Percentiles rank a stretch among this genome's conserved stretches.
Evolutionary conservation across 2,329 filamentous ascomycete genomes (phyloP).

Genomic region (Cordyceps tenuipes): DNA sequence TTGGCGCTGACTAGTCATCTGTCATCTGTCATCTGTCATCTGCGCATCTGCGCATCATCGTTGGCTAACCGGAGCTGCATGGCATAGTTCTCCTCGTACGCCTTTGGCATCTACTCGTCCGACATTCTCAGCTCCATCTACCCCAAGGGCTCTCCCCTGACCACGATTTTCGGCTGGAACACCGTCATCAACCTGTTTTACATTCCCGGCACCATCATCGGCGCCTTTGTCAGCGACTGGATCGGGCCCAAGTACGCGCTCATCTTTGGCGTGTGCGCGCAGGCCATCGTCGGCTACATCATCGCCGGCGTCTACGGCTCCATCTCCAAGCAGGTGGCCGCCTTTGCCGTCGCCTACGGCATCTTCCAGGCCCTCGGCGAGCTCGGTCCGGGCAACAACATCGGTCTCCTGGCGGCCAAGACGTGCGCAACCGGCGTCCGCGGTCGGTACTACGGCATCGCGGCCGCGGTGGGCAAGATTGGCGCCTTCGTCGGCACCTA

Average conservation of each 20-base stretch:
- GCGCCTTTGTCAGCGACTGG: constrained; percentile 69
- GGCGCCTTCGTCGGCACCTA: constrained; percentile 81
- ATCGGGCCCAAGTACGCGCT: constrained; percentile 72
- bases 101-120: constrained; percentile 77
- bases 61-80: neutral
- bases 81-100: constrained; percentile 64
- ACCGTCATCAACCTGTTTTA: constrained; percentile 85
- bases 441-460: constrained; percentile 63
- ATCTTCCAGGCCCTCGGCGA: constrained; percentile 32
- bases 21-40: too few relatives aligned
- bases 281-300: constrained; percentile 76
- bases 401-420: constrained; percentile 79
- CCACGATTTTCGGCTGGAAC: constrained; percentile 79
- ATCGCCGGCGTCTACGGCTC: constrained; percentile 73
- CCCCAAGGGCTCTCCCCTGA: constrained; percentile 51
- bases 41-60: neutral
- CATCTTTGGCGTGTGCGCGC: constrained; percentile 58
- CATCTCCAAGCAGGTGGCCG: constrained; percentile 47
- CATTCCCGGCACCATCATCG: constrained; percentile 70
- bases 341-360: constrained; percentile 30
- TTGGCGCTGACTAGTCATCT: too few relatives aligned
- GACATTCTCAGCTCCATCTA: constrained; percentile 63
- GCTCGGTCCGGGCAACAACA: constrained; percentile 83
- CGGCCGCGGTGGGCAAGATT: constrained; percentile 66
- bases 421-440: constrained; percentile 82